Conservation (phyloP, 192 early-diverging fungal genomes). For the Entomortierella lignicola region DNA sequence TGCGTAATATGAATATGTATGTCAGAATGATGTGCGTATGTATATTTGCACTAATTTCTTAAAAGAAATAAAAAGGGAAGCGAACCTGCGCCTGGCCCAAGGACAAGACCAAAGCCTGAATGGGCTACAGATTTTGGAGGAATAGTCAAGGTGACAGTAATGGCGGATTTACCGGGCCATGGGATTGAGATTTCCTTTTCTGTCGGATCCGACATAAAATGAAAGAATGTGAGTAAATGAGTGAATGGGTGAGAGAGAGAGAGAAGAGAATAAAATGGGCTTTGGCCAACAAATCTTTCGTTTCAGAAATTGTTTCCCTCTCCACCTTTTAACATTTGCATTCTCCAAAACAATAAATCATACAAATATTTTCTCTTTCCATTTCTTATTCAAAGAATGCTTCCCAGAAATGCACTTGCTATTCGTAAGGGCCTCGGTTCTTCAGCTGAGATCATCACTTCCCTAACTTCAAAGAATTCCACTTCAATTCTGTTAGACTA, state of each 20-base stretch:
- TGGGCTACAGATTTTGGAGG: slow-evolving; percentile 25
- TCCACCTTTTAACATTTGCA: no score
- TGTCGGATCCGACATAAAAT: slow-evolving; percentile 45
- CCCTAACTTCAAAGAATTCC: slow-evolving; percentile 18
- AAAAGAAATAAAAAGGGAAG: background rate
- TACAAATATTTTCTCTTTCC: no score
- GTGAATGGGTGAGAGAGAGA: no score
- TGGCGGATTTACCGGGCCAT: slow-evolving; percentile 37
- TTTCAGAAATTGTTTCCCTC: no score
- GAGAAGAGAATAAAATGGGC: no score
- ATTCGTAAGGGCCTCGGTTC: slow-evolving; percentile 26
- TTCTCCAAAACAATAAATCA: no score
- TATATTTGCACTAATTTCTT: background rate
- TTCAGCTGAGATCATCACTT: slow-evolving; percentile 15
- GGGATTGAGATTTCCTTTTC: slow-evolving; percentile 36
- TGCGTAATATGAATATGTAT: no score
- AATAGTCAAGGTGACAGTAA: slow-evolving; percentile 26
- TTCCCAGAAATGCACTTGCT: slow-evolving; percentile 23
- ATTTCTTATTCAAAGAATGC: no score
- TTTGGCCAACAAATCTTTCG: no score
- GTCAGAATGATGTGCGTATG: no score
- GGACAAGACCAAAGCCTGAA: slow-evolving; percentile 39
- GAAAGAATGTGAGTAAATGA: no score
- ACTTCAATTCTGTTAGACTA: slow-evolving; percentile 33
- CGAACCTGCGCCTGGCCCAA: slow-evolving; percentile 45